Evolutionary conservation across 371 early-diverging fungal genomes (phyloP), one percentile per base, ranked within the genome.

Genomic region (Thermomucor indicae-seudaticae): DNA sequence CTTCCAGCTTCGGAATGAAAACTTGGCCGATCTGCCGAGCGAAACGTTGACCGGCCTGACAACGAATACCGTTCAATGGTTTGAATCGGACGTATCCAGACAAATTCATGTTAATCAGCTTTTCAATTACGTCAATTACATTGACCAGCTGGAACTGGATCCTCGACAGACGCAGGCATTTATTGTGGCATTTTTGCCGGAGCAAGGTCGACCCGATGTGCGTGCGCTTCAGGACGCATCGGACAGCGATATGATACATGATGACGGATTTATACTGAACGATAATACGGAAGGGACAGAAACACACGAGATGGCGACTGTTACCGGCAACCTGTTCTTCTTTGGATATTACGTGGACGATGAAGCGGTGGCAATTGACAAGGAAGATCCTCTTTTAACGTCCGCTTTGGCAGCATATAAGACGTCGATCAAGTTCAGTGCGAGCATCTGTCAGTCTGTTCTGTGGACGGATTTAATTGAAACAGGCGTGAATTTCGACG

Each of bases 401-500:
- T 55, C 70, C 5, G 55, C 56, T 38, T 43, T 73, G 49, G 82
- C 84, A 17, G 82, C 81, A 50, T 81, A 79, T 41, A 80, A 91
- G 66, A 58, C 82, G 0, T 81, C 89, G 3, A 70, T 90, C 32
- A 91, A 91, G 55, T 88, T 94, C 58, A 77, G 87, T 32, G 86
- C 93, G 0, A 79, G 84, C 4, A 88, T 91, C 14, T 95, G 97
- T 65, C 80, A 83, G 22, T 92, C 95, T 2, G 86, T 93, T 11
- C 69, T 97, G 20, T 91, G 91, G 79, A 88, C 90, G 41, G 93
- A 96, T 57, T 84, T 93, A 57, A 82, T 86, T 12, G 92, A 92
- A 38, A 90, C 88, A 12, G 96, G 96, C 12, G 73, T 96, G 25
- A 84, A 84, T 50, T 92, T 97, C 69, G 95, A 96, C 44, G 95